Percentiles rank a stretch among this genome's conserved stretches.
These are phyloP conservation scores for Vitis vinifera DNA, from an alignment of 164 flowering plant genomes.

Conservation along the genomic window ASM3070453v1 NC_081805.1:2180501-2181000, in stretches of 20 bases:
- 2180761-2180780: conserved; percentile 18
- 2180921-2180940: conserved; percentile 33
- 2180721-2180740: conserved; percentile 14
- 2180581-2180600: no score
- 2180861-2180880: conserved; percentile 22
- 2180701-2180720: conserved; percentile 12
- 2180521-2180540: no score
- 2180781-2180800: conserved; percentile 20
- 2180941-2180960: conserved; percentile 79
- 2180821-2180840: conserved; percentile 20
- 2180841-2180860: conserved; percentile 9
- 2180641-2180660: no score
- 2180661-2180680: no score
- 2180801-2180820: conserved; percentile 25
- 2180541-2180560: no score
- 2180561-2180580: no score
- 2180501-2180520: no score
- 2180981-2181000: conserved; percentile 53
- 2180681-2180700: no score
- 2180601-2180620: no score
- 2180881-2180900: conserved; percentile 7
- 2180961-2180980: conserved; percentile 84
- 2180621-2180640: no score
- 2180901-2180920: conserved; percentile 11
- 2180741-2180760: conserved; percentile 17